Evolutionary conservation across 208 protist genomes (phyloP), one percentile per base, ranked within the genome.

Genomic region (Wallacemonas sp.): DNA sequence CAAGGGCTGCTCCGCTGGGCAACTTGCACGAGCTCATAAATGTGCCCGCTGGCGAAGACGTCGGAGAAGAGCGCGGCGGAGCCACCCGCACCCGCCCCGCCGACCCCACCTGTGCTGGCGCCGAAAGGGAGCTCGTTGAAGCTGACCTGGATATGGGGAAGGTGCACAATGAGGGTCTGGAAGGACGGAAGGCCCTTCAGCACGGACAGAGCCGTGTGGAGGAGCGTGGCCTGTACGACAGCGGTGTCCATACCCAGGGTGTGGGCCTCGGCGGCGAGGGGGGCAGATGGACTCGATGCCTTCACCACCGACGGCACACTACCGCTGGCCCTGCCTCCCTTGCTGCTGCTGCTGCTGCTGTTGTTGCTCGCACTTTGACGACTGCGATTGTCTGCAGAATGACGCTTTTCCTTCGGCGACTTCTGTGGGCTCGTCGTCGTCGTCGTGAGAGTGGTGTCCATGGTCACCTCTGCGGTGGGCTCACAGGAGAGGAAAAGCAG

Each of bases 1-100:
- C 75, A 95, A 2, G 86, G 86, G 26, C 66, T 70, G 53, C 63
- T 79, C 19, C 74, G 81, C 28, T 79, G 77, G 36, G 89, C 46
- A 1, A 79, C 80, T 51, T 72, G 62, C 28, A 92, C 75, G 22
- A 80, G 62, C 24, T 82, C 68, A 30, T 79, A 70, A 63, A 95
- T 86, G 56, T 94, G 84, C 9, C 74, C 79, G 4, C 64, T 51
- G 26, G 56, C 47, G 51, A 84, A 84, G 33, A 38, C 33, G 55
- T 54, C 63, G 27, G 62, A 55, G 22, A 77, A 67, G 9, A 38
- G 27, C 5, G 47, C 44, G 28, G 21, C 55, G 1, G 22, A 54
- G 6, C 55, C 60, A n/a, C 36, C 30, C 34, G 22, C 53, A 19
- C 62, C 66, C 6, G 30, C 55, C 6, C 22, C 34, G 1, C 11